These are phyloP conservation scores for Coemansia sp. DNA, from an alignment of 192 early-diverging fungal genomes.

Conservation along the genomic window DNA sequence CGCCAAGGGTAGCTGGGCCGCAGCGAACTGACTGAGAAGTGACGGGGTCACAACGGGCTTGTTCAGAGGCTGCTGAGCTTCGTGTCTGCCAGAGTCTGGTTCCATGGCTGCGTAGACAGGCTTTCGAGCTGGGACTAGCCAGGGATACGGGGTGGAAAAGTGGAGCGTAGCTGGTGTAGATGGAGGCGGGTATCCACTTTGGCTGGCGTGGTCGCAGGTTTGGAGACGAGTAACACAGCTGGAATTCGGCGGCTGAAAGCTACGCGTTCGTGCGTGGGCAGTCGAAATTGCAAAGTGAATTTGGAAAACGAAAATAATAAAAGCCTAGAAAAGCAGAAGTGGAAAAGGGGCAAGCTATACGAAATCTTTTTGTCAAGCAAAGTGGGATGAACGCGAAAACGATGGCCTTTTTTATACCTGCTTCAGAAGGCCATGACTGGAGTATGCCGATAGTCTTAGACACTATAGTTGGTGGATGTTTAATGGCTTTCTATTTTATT, in stretches of 20 bases:
- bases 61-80: background rate
- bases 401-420: background rate
- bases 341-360: background rate
- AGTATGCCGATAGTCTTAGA: background rate
- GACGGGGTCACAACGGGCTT: background rate
- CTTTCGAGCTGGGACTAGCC: background rate
- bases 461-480: background rate
- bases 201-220: background rate
- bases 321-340: background rate
- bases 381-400: background rate
- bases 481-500: background rate
- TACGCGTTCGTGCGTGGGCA: background rate
- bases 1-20: background rate
- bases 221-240: background rate
- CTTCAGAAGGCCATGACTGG: background rate
- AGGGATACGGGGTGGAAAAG: background rate
- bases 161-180: background rate
- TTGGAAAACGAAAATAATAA: background rate
- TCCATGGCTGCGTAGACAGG: background rate
- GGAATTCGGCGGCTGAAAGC: background rate
- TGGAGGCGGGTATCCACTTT: background rate
- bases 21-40: background rate
- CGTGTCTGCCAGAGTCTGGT: background rate
- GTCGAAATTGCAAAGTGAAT: background rate
- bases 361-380: background rate